Evolutionary conservation across 305 asterid genomes (phyloP).

Genomic region (Striga hermonthica): DNA sequence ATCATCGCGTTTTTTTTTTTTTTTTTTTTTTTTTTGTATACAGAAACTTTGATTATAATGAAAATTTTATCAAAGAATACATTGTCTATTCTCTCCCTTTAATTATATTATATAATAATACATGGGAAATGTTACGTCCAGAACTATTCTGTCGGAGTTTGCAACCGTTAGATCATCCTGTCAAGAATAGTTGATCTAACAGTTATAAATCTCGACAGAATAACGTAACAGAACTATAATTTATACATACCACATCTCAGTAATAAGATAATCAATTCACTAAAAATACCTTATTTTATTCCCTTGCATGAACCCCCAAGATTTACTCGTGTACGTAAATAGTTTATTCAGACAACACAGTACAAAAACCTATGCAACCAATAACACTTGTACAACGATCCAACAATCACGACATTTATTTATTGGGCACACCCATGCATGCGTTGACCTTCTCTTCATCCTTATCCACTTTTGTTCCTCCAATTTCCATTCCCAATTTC

Average conservation of each 20-base stretch:
- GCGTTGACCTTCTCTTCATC: slow-evolving; percentile 33
- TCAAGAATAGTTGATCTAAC: no score
- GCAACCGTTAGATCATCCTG: no score
- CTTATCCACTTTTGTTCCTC: slow-evolving; percentile 36
- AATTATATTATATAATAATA: slow-evolving; percentile 12
- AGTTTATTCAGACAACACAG: slow-evolving; percentile 1
- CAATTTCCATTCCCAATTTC: slow-evolving; percentile 25
- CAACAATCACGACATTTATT: not conserved
- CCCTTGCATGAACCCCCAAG: not conserved
- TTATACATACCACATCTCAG: not conserved
- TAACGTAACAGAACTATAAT: no score
- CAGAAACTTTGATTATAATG: no score
- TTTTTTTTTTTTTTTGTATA: no score
- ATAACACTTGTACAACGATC: slow-evolving; percentile 25
- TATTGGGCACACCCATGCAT: slow-evolving; percentile 29
- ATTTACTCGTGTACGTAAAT: no score
- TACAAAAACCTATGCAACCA: not conserved
- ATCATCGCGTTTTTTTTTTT: no score
- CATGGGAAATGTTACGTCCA: no score
- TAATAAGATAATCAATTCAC: not conserved
- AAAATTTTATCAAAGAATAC: no score
- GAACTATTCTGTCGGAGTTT: not conserved
- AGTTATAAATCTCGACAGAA: no score
- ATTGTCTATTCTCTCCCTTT: not conserved
- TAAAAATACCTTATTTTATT: not conserved